Evolutionary conservation across 2,329 filamentous ascomycete species (phyloP).

Genomic region (Arachnomyces sp.): DNA sequence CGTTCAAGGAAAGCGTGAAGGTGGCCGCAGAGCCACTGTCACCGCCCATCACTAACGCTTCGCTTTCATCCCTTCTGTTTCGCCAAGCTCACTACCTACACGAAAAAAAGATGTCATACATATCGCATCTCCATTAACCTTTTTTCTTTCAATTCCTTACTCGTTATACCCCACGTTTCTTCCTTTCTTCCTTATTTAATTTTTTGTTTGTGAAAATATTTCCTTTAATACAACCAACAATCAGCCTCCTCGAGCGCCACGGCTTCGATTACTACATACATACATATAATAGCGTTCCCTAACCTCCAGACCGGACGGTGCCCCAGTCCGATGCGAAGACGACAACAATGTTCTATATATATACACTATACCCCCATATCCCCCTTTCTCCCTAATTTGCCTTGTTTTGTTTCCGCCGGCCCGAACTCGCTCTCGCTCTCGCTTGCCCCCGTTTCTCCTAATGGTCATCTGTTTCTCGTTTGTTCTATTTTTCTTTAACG

Average conservation of each 20-base stretch:
- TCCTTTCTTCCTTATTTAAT: conserved; percentile 5
- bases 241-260: no score
- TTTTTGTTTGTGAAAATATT: conserved; percentile 13
- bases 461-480: no score
- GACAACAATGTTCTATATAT: no score
- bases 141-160: conserved; percentile 5
- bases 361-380: no score
- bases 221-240: conserved; percentile 8
- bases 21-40: conserved; percentile 21
- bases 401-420: no score
- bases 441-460: no score
- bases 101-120: background rate
- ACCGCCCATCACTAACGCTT: background rate
- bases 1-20: conserved; percentile 35
- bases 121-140: conserved; percentile 15
- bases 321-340: no score
- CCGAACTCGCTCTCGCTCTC: no score
- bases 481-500: conserved; percentile 11
- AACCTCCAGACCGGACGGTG: no score
- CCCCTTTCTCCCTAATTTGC: no score
- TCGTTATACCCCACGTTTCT: conserved; percentile 3
- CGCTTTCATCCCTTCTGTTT: conserved; percentile 3
- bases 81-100: background rate
- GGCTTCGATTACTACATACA: no score
- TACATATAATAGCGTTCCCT: no score